Base-by-base conservation (phyloP, 768 basidiomycete genomes). In the Termitomyces sp. region DNA sequence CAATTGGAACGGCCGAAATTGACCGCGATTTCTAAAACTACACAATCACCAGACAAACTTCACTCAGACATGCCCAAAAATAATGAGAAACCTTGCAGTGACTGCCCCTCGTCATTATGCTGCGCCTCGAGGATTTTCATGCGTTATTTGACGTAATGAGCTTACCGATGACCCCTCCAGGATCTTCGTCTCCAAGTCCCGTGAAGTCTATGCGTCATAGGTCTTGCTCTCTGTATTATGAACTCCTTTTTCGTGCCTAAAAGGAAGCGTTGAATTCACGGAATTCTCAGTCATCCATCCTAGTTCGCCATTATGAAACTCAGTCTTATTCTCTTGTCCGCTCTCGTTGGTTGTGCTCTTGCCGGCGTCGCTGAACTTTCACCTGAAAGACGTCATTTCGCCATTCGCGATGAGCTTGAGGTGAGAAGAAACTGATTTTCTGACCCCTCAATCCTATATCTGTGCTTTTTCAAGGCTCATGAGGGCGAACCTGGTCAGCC, bases 401-500 rank as follows among this genome's bases (percentile, higher is more conserved):
- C 51, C 17, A 5, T 46, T 2, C 55, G 56, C 27, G 53, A 57
- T 10, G 40, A 27, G 14, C 46, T 49, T 12, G 25, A 42, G 37
- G 52, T 49, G 6, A 47, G 52, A 28, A 17, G 12, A 30, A 5
- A n/a, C n/a, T n/a, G n/a, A n/a, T 16, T 19, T 19, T 44, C 21
- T 30, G 3, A 21, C n/a, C 5, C 19, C 25, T 8, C 16, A 12
- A 39, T 8, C 5, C 5, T 12, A 12, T 25, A 21, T n/a, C 37
- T 16, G 28, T 16, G 2, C 21, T 28, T 4, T 34, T 28, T 7
- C 32, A 27, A 57, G 52, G 56, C 46, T 46, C 55, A 52, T 14
- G 46, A 49, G 45, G 59, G 59, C 14, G 42, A 53, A 41, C 57
- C 57, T 3, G 57, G 57, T 4, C 57, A 58, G 21, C 57, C 57